Evolutionary conservation across 1,284 basidiomycete genomes (phyloP).

Genomic region (Austropuccinia psidii): DNA sequence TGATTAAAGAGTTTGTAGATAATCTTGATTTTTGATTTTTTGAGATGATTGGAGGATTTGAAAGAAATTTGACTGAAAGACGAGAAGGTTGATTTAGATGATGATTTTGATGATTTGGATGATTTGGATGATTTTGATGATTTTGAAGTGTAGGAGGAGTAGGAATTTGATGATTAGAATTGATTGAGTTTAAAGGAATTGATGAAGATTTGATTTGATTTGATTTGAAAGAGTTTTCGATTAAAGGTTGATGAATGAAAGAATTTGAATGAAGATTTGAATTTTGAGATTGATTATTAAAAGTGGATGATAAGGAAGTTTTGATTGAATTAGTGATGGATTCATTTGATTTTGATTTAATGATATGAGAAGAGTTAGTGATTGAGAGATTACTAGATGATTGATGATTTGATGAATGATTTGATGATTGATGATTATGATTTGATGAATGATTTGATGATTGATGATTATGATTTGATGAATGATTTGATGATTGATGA

Average conservation of each 20-base stretch:
- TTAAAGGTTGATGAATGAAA: neutral
- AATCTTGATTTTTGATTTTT: neutral
- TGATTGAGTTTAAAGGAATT: too few relatives aligned
- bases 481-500: neutral
- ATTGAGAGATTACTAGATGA: neutral
- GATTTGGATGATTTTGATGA: neutral
- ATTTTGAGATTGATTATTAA: neutral
- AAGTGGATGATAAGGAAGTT: neutral
- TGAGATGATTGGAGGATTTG: neutral
- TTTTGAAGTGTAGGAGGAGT: too few relatives aligned
- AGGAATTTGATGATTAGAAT: too few relatives aligned
- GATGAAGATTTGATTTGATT: too few relatives aligned
- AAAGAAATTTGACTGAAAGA: neutral
- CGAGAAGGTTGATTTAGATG: neutral
- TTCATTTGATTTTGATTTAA: neutral
- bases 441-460: neutral
- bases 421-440: neutral
- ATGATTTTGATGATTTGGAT: neutral
- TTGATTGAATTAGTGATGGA: neutral
- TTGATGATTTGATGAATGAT: constrained; percentile 8
- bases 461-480: neutral
- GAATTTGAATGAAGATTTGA: neutral
- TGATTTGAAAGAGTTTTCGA: too few relatives aligned
- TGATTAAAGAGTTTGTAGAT: neutral
- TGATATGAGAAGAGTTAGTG: neutral